Evolutionary conservation across 352 stramenopile genomes (phyloP), one percentile per base, ranked within the genome.

Genomic region (Phytophthora brassicae): DNA sequence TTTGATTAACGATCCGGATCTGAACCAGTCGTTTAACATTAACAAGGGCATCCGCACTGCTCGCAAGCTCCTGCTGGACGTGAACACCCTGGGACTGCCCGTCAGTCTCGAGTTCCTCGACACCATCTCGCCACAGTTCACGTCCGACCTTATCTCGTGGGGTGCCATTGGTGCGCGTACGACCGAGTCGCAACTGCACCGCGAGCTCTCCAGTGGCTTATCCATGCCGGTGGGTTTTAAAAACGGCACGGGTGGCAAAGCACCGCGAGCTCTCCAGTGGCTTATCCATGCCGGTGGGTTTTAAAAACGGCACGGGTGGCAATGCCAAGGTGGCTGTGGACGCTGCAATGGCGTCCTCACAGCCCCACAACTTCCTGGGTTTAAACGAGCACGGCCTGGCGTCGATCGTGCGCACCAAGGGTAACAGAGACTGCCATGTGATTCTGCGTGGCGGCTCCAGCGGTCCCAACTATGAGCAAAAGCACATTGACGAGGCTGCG

Each of bases 171-270:
- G 86, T 31, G 86, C 86, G 14, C 79, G 86, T 38, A 95, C 86
- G 17, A 95, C 85, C 38, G 85, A 94, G 60, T 91, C 78, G 17
- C 85, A 94, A 59, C 69, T 94, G 13, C 85, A 94, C 61, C 81
- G 85, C 35, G 83, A 94, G 64, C 73, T 94, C 13, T 87, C 85
- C 3, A 92, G 81, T 42, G 85, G 85, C 0, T 58, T 94, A 38
- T 92, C 83, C 24, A 92, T 91, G 81, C 85, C 85, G 20, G 79
- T 94, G 29, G 85, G 85, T 29, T 94, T 94, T 47, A 94, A 94
- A 68, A 94, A 94, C 63, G 85, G 83, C 61, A 94, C 85, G 16
- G 79, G 85, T 8, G 85, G 85, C 55, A 78, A 89, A 49, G 66
- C 87, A n/a, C n/a, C n/a, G n/a, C n/a, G n/a, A n/a, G n/a, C n/a